These are phyloP conservation scores for Neonectria coccinea DNA, from an alignment of 2,329 filamentous ascomycete genomes.

Conservation along the genomic window DNA sequence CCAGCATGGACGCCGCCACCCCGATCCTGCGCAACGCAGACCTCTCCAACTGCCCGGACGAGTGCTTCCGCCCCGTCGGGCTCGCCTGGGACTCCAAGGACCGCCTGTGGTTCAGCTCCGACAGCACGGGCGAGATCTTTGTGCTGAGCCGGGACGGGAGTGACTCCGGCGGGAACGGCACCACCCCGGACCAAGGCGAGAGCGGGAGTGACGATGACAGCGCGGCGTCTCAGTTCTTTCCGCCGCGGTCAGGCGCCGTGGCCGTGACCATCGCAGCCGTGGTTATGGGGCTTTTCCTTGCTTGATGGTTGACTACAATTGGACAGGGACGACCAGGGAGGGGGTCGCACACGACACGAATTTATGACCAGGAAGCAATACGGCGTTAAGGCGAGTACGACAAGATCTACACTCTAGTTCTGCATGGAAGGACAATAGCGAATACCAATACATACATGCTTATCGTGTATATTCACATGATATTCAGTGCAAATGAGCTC, in stretches of 20 bases:
- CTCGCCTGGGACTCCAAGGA: slow-evolving; percentile 64
- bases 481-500: no score
- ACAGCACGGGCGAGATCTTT: slow-evolving; percentile 74
- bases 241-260: slow-evolving; percentile 35
- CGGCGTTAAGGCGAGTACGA: slow-evolving; percentile 11
- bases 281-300: slow-evolving; percentile 46
- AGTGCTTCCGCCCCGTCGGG: slow-evolving; percentile 73
- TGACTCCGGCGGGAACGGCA: slow-evolving; percentile 16
- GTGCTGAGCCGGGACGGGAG: slow-evolving; percentile 54
- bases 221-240: slow-evolving; percentile 37
- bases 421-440: slow-evolving; percentile 11
- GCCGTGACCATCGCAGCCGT: slow-evolving; percentile 46
- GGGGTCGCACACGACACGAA: background rate
- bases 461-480: no score
- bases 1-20: slow-evolving; percentile 60
- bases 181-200: slow-evolving; percentile 12
- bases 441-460: no score
- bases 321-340: background rate
- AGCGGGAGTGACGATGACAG: slow-evolving; percentile 34
- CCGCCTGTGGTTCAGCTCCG: slow-evolving; percentile 71
- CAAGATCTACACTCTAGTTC: background rate
- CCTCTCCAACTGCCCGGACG: slow-evolving; percentile 62
- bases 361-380: slow-evolving; percentile 8
- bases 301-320: slow-evolving; percentile 29
- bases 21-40: slow-evolving; percentile 69